These are phyloP conservation scores for Pseudonitzschia multistriata DNA, from an alignment of 108 stramenopile genomes.

Conservation along the genomic window DNA sequence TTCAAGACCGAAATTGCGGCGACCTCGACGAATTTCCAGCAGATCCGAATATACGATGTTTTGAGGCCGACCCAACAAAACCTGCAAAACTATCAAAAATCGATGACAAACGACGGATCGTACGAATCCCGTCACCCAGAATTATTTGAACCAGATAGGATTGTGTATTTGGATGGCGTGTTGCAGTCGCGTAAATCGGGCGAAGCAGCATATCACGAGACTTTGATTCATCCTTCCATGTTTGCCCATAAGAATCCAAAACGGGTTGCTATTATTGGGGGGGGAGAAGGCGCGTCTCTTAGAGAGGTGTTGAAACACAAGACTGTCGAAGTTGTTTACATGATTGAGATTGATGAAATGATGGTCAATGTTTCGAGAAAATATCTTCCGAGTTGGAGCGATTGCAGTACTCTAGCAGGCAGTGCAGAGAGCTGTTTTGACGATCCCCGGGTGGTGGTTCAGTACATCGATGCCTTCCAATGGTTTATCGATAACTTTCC, in stretches of 20 bases:
- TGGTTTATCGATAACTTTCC: conserved; percentile 58
- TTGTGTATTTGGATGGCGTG: conserved; percentile 68
- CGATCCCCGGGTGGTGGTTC: conserved; percentile 48
- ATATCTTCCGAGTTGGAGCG: conserved; percentile 55
- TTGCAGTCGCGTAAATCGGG: conserved; percentile 56
- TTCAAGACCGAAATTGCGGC: conserved; percentile 57
- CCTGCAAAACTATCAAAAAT: background rate
- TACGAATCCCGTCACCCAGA: conserved; percentile 33
- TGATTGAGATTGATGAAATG: conserved; percentile 87
- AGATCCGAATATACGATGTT: conserved; percentile 19
- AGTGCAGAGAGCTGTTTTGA: conserved; percentile 61
- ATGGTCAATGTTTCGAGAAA: conserved; percentile 70
- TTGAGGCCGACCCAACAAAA: background rate
- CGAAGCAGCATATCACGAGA: conserved; percentile 83
- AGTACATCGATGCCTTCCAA: conserved; percentile 56
- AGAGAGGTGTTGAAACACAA: conserved; percentile 84
- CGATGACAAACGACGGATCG: conserved; percentile 1
- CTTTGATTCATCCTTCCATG: conserved; percentile 91
- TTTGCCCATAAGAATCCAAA: conserved; percentile 69
- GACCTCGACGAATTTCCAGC: conserved; percentile 46
- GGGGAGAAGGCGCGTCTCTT: conserved; percentile 75
- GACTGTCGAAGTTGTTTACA: conserved; percentile 70
- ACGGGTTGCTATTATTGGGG: conserved; percentile 65
- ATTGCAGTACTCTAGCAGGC: conserved; percentile 58
- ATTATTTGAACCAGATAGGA: conserved; percentile 52